Base-by-base conservation (phyloP, 2,329 filamentous ascomycete genomes). In the Colletotrichum lentis region DNA sequence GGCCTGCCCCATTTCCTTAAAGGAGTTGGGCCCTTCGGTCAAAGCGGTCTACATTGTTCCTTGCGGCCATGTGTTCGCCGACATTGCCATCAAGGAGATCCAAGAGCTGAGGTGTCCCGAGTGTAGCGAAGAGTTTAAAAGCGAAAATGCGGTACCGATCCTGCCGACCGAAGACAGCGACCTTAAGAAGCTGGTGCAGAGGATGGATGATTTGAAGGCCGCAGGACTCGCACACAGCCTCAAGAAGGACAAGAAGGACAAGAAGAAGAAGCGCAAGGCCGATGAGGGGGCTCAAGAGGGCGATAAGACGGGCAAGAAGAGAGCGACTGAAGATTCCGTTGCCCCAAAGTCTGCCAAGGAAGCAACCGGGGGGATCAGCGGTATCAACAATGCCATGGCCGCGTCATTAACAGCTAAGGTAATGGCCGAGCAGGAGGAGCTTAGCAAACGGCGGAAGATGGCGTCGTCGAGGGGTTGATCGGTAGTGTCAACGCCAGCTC, bases 21-120 rank as follows among this genome's bases (percentile, higher is more conserved):
- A 96, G 77, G 90, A 91, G 76, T 80, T 99, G 27, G 96, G 96
- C 0, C 89, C 94, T 0, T 84, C 85, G 5, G 89, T 90, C 18
- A 95, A 91, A 78, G 86, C 93, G 0, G 93, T 97, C 1, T 99
- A 98, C 74, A 75, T 99, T 3, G 92, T 98, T 5, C 96, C 96
- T 0, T 99, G 96, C 74, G 96, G 96, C 0, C 96, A 99, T 82
- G 94, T 93, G 0, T 98, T 98, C 79, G 90, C 93, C 0, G 94
- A 96, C 69, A 88, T 89, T 61, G 93, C 94, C 8, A 90, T 98
- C 72, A 91, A 90, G 72, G 92, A 96, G 78, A 88, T 96, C n/a
- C 76, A 81, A 3, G 90, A 91, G 71, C 82, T 84, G 35, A 75
- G 77, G 0, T 91, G 88, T 65, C 86, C 88, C 0, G 86, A 95